These are phyloP conservation scores for Mallotus japonicus DNA, from an alignment of 441 rosid genomes.

Conservation along the genomic window DNA sequence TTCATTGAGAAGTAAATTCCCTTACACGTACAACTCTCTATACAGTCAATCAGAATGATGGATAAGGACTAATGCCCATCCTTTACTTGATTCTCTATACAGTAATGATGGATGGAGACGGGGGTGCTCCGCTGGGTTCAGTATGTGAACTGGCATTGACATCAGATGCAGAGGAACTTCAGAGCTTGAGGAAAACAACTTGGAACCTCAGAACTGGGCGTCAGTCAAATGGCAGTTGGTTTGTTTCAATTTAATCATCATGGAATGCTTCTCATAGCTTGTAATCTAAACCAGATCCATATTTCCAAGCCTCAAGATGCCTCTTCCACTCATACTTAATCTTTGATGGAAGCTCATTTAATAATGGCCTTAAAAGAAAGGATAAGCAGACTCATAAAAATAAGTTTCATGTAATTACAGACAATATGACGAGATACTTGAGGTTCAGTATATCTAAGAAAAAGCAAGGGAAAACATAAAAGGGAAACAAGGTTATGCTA, in stretches of 20 bases:
- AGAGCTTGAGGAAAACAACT: too few species aligned
- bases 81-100: too few species aligned
- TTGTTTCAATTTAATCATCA: not conserved
- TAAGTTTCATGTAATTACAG: not conserved
- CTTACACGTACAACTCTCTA: too few species aligned
- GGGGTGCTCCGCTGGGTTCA: too few species aligned
- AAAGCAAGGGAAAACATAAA: not conserved
- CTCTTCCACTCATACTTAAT: constrained; percentile 66
- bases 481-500: constrained; percentile 24
- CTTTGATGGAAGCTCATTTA: constrained; percentile 49
- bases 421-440: not conserved
- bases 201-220: too few species aligned
- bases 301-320: constrained; percentile 87
- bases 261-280: constrained; percentile 46
- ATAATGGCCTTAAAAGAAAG: constrained; percentile 44
- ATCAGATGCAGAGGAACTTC: not conserved
- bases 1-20: too few species aligned
- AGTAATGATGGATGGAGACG: too few species aligned
- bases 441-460: not conserved
- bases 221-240: not conserved
- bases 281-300: constrained; percentile 85
- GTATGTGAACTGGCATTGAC: not conserved
- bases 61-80: too few species aligned
- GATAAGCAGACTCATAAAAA: not conserved
- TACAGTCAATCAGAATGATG: too few species aligned